Evolutionary conservation across 805 yeast genomes (phyloP).

Genomic region (Kodamaea fukazawae): DNA sequence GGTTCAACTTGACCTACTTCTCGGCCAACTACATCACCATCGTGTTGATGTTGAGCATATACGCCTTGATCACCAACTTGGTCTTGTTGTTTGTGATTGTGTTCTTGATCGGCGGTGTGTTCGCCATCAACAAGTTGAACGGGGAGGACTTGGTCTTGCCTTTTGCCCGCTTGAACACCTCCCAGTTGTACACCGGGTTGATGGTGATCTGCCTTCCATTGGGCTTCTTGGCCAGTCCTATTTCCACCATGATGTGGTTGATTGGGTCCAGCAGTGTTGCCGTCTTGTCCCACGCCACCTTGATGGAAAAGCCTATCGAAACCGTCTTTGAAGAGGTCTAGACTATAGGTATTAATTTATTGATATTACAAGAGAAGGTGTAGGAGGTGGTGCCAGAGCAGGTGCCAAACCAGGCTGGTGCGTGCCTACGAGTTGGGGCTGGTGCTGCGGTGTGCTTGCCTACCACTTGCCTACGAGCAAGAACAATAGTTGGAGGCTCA

Average conservation of each 20-base stretch:
- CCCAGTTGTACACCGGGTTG: constrained; percentile 82
- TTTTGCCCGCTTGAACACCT: constrained; percentile 65
- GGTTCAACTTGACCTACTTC: constrained; percentile 82
- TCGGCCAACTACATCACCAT: constrained; percentile 81
- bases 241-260: constrained; percentile 88
- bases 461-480: background rate
- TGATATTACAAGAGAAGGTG: background rate
- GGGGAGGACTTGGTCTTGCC: constrained; percentile 84
- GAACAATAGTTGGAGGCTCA: background rate
- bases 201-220: constrained; percentile 74
- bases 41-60: constrained; percentile 68
- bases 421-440: background rate
- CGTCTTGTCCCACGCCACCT: constrained; percentile 81
- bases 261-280: constrained; percentile 78
- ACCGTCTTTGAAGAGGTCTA: constrained; percentile 77
- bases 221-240: constrained; percentile 84
- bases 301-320: constrained; percentile 94
- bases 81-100: constrained; percentile 77
- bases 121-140: constrained; percentile 71
- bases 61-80: constrained; percentile 83
- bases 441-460: no score
- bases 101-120: constrained; percentile 70
- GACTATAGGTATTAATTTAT: constrained; percentile 1
- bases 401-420: background rate
- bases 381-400: background rate